A percentile compares a stretch with the other conserved stretches of the same genome.
Evolutionary conservation across 306 rosid genomes (phyloP).

Genomic region (Trichosanthes cucumerina): DNA sequence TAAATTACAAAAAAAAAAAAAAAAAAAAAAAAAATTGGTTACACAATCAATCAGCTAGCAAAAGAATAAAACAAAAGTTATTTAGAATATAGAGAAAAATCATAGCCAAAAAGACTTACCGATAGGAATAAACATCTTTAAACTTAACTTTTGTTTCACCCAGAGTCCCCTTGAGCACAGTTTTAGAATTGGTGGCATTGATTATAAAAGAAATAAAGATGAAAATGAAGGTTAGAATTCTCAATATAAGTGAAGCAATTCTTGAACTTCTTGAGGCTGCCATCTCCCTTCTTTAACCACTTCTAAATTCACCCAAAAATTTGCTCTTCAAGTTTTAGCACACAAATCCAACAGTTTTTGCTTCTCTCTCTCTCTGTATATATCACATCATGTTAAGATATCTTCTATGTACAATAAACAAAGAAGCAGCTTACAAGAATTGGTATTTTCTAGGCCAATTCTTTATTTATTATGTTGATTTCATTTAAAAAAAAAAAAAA

Average conservation of each 20-base stretch:
- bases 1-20: no score
- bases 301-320: no score
- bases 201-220: constrained; percentile 10
- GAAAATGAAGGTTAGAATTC: constrained; percentile 6
- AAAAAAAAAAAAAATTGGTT: no score
- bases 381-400: no score
- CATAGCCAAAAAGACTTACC: not conserved
- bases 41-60: no score
- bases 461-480: no score
- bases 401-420: no score
- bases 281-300: not conserved
- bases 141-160: not conserved
- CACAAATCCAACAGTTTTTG: not conserved
- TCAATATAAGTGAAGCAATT: constrained; percentile 4
- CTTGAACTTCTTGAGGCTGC: not conserved
- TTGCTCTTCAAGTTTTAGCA: not conserved
- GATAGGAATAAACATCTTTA: not conserved
- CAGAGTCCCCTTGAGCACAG: not conserved
- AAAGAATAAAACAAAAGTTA: no score
- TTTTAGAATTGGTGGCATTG: constrained; percentile 8
- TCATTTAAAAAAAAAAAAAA: no score
- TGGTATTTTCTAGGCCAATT: not conserved
- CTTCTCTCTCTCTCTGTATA: not conserved
- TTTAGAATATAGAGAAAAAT: no score
- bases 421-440: not conserved